A percentile compares a stretch with the other conserved stretches of the same genome.
Conservation (phyloP, 2,329 filamentous ascomycete genomes). For the Alternaria ethzedia region DNA sequence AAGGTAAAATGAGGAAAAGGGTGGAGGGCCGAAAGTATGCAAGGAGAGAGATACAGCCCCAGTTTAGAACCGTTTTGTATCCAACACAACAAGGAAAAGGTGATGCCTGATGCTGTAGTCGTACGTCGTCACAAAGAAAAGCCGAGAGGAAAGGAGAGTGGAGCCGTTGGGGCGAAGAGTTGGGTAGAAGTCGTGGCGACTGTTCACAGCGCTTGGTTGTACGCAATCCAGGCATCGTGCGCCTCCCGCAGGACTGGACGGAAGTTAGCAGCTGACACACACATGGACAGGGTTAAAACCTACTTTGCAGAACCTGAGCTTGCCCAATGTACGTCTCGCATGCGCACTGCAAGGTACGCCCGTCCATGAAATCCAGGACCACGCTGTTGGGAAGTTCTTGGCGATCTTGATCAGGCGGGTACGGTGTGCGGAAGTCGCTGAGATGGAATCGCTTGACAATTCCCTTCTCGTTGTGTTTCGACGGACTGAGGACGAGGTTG, state of each 20-base stretch:
- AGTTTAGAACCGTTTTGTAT: conserved; percentile 11
- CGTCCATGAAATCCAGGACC: conserved; percentile 67
- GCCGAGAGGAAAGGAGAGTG: conserved; percentile 8
- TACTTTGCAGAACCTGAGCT: conserved; percentile 46
- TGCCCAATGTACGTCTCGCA: conserved; percentile 46
- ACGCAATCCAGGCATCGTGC: conserved; percentile 47
- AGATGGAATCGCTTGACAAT: conserved; percentile 83
- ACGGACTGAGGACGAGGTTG: conserved; percentile 78
- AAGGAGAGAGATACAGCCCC: conserved; percentile 8
- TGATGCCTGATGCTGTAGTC: conserved; percentile 15
- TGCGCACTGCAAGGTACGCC: conserved; percentile 68
- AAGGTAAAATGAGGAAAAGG: not conserved
- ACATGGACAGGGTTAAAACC: conserved; percentile 3
- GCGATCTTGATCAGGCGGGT: conserved; percentile 85
- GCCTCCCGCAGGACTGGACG: conserved; percentile 44
- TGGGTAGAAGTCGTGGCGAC: not conserved
- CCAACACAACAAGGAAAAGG: conserved; percentile 14
- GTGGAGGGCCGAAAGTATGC: conserved; percentile 1
- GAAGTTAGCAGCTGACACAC: conserved; percentile 17
- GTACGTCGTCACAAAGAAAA: conserved; percentile 16
- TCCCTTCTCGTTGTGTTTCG: conserved; percentile 67
- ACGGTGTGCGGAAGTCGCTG: conserved; percentile 79
- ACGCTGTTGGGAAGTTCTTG: conserved; percentile 92
- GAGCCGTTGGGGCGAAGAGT: not conserved
- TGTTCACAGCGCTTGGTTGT: conserved; percentile 31